phyloP scores from a whole-genome alignment of 139 green algal species.

The Parachlorella kessleri region DNA sequence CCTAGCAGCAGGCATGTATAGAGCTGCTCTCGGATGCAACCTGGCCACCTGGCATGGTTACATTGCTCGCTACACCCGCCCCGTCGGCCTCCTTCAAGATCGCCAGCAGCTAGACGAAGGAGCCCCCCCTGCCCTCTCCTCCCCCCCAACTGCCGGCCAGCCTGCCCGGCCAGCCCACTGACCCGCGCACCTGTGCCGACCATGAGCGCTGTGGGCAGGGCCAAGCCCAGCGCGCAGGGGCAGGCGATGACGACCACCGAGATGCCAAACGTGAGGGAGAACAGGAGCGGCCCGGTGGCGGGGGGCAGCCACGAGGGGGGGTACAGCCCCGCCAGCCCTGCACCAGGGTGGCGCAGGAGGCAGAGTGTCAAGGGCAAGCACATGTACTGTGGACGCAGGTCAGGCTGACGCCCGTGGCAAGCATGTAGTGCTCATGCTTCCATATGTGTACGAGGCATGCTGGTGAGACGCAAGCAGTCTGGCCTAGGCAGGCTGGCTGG shows the following conservation, averaged over 20 bases:
- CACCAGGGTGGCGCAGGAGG: too few species aligned
- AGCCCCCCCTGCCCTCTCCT: not conserved
- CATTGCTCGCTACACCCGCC: not conserved
- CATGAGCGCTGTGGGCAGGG: slow-evolving; percentile 97
- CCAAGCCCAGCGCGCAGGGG: slow-evolving; percentile 93
- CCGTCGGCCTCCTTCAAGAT: not conserved
- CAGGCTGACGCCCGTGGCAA: too few species aligned
- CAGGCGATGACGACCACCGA: slow-evolving; percentile 96
- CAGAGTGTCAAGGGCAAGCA: too few species aligned
- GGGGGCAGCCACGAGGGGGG: slow-evolving; percentile 70
- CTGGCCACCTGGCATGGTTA: not conserved
- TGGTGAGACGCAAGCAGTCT: too few species aligned
- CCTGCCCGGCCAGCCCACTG: too few species aligned
- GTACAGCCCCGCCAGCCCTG: slow-evolving; percentile 42
- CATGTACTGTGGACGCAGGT: too few species aligned
- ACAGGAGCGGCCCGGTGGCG: slow-evolving; percentile 80
- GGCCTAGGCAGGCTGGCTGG: too few species aligned
- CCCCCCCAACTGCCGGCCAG: too few species aligned
- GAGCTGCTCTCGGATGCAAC: too few species aligned
- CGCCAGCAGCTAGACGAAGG: not conserved
- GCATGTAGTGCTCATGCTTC: too few species aligned
- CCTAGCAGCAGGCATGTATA: too few species aligned
- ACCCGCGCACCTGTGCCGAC: slow-evolving; percentile 71
- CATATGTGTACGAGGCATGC: too few species aligned
- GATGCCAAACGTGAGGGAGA: slow-evolving; percentile 92